phyloP scores from a whole-genome alignment of 352 stramenopile genomes.

The Pilasporangium apinafurcum region DNA sequence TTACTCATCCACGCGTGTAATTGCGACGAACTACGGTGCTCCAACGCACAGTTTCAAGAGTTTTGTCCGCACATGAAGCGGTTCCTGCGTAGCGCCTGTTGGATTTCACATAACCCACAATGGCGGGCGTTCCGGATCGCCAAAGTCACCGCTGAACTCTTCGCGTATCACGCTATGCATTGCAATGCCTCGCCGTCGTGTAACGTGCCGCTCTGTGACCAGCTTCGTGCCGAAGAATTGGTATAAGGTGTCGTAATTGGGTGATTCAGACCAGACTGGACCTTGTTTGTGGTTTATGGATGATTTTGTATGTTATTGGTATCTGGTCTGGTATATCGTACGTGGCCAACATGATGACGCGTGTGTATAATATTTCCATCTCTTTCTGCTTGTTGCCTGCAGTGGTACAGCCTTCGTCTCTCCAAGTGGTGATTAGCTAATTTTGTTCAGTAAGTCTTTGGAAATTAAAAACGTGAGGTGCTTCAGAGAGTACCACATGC shows the following conservation, averaged over 20 bases:
- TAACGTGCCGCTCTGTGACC: conserved; percentile 33
- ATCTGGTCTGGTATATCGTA: too few species aligned
- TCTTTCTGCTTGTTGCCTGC: too few species aligned
- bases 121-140: conserved; percentile 46
- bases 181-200: conserved; percentile 25
- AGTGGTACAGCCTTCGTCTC: too few species aligned
- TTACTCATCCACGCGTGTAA: conserved; percentile 54
- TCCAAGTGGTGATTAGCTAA: too few species aligned
- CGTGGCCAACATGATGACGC: too few species aligned
- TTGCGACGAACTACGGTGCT: conserved; percentile 39
- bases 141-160: conserved; percentile 22
- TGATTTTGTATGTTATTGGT: too few species aligned
- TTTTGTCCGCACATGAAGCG: conserved; percentile 63
- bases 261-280: too few species aligned
- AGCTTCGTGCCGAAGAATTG: conserved; percentile 24
- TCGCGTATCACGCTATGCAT: conserved; percentile 20
- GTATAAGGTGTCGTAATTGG: conserved; percentile 22
- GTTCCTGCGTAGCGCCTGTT: conserved; percentile 58
- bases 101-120: conserved; percentile 51
- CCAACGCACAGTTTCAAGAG: conserved; percentile 22
- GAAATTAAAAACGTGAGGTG: too few species aligned
- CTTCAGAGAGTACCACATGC: too few species aligned
- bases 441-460: too few species aligned
- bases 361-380: too few species aligned
- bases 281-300: too few species aligned